Evolutionary conservation across 768 basidiomycete species (phyloP), one percentile per base, ranked within the genome.

Genomic region (Pleurotus tuber-regium): DNA sequence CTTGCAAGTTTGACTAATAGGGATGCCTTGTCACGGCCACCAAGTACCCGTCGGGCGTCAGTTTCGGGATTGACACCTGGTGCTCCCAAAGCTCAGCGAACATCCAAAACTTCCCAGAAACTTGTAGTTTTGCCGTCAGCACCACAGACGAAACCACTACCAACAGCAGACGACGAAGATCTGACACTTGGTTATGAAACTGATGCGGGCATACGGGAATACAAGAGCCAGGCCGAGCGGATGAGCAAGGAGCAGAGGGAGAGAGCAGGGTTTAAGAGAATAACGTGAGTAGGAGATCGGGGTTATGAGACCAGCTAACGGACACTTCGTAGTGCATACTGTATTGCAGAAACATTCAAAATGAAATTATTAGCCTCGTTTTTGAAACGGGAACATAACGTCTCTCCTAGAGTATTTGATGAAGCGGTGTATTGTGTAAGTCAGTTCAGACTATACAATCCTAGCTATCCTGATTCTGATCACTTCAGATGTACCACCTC

Each of bases 371-470:
- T 97, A 18, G 84, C 87, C 9, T 83, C 86, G 2, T 96, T 94
- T 62, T 63, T 97, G 63, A 96, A 95, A 68, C 75, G 95, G 46
- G 95, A 98, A 63, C 95, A 98, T 64, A 96, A 94, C 50, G 93
- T 95, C 9, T 76, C 70, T 8, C 92, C 86, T 1, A 76, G 95
- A 53, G 79, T 92, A 0, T 98, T 92, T 58, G 95, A 97, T 64
- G 95, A 98, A 69, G 94, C 93, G 0, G 68, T 96, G 54, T 97
- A 97, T 72, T 89, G 85, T 51, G 94, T 95, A 55, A 71, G 90
- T 78, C 11, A 9, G 4, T 12, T 41, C 57, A 12, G 23, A 16
- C 12, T 41, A 48, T 7, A 19, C 14, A 49, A 8, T 53, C 26
- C 41, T 10, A 42, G 43, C 48, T 52, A 40, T 41, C 4, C 28